Evolutionary conservation across 306 rosid species (phyloP), one percentile per base, ranked within the genome.

Genomic region (Gastrolobium villosum): DNA sequence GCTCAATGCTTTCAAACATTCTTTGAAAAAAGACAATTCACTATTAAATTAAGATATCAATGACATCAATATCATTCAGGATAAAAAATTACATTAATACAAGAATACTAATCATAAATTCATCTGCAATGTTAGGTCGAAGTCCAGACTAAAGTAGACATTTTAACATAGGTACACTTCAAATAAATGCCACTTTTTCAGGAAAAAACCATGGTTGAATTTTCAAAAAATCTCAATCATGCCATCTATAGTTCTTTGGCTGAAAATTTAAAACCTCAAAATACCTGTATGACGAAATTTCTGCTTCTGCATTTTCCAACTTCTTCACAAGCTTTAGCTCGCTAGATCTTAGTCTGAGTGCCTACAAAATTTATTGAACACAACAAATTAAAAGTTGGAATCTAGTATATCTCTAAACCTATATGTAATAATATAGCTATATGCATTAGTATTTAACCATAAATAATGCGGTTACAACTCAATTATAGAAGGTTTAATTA

Each of bases 281-380:
- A 8, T 93, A 96, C 98, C 89, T 96, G 96, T 59, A 85, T 5
- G 93, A 85, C 63, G 92, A 85, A 64, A 93, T 89, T 86, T 96
- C 97, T 68, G 92, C 94, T 78, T 91, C 84, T 52, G 91, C 81
- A 66, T 84, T 93, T 87, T 96, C 93, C 91, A 93, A 79, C 84
- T 89, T 94, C 86, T 93, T 96, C 89, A 87, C 93, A 75, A 93
- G 93, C 93, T 90, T 96, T 80, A 96, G 82, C 88, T 93, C 99
- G 73, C 79, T 91, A 62, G 99, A 96, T 84, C 98, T 88, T 78
- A 96, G 80, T 85, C 89, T 91, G 65, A 96, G 94, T 70, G 99
- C 96, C 99, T 96, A 84, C 44, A 80, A 70, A 53, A 68, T 46
- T 83, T 60, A 69, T 76, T 49, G 76, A 77, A 79, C 35, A 84